phyloP scores from a whole-genome alignment of 192 early-diverging fungal genomes.

The Rhizoclosmatium globosum region DNA sequence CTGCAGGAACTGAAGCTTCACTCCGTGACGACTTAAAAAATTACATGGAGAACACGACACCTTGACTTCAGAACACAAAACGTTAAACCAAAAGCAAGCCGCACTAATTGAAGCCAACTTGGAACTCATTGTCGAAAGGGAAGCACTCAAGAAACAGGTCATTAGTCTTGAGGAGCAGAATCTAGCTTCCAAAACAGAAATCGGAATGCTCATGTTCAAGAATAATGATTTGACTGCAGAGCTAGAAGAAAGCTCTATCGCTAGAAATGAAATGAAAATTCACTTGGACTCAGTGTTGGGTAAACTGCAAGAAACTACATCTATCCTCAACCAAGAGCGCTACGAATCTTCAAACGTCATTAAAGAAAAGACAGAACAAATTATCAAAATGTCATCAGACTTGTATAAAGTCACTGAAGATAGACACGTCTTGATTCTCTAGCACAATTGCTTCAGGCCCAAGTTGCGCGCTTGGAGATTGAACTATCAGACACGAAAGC shows the following conservation, averaged over 20 bases:
- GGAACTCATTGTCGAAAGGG: conserved; percentile 38
- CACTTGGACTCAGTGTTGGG: conserved; percentile 50
- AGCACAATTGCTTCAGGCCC: conserved; percentile 36
- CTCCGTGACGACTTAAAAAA: conserved; percentile 38
- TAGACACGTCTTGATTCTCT: conserved; percentile 37
- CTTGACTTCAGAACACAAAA: conserved; percentile 43
- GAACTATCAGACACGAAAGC: conserved; percentile 43
- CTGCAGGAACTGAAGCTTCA: conserved; percentile 32
- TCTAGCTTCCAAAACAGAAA: conserved; percentile 13
- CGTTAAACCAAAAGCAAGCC: conserved; percentile 43
- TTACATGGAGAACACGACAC: conserved; percentile 21
- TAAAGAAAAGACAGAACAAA: conserved; percentile 49
- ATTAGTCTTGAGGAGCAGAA: conserved; percentile 33
- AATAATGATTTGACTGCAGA: conserved; percentile 37
- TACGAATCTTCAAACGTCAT: conserved; percentile 42
- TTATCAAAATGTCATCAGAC: conserved; percentile 42
- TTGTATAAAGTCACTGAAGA: conserved; percentile 47
- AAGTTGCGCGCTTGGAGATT: conserved; percentile 47
- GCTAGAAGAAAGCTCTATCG: conserved; percentile 13
- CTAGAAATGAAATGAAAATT: conserved; percentile 46
- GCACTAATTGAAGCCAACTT: conserved; percentile 41
- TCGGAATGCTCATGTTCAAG: conserved; percentile 23
- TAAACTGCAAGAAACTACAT: conserved; percentile 51
- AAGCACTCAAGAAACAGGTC: conserved; percentile 37
- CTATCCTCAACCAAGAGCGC: conserved; percentile 45